Evolutionary conservation across 2,329 filamentous ascomycete genomes (phyloP).

Genomic region (Diaporthe amygdali): DNA sequence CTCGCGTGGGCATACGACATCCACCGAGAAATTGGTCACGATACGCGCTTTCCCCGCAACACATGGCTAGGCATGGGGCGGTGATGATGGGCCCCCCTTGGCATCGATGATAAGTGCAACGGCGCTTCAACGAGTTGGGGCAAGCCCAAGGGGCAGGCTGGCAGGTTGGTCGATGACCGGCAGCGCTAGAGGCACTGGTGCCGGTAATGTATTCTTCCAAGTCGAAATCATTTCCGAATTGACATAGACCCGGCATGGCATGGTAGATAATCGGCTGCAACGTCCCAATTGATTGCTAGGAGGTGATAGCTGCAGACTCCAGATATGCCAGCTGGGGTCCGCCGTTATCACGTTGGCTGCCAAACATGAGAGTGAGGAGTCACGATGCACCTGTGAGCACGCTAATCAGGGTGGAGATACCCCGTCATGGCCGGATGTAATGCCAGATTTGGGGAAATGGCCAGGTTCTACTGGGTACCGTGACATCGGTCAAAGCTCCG

Average conservation of each 20-base stretch:
- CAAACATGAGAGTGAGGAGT: neutral
- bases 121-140: neutral
- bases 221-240: neutral
- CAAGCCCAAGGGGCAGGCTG: neutral
- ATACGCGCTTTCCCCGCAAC: constrained; percentile 20
- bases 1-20: neutral
- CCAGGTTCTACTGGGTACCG: neutral
- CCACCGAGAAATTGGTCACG: neutral
- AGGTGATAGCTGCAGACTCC: neutral
- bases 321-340: neutral
- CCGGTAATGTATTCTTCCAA: neutral
- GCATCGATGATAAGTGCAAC: neutral
- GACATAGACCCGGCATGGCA: neutral
- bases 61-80: constrained; percentile 1
- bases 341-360: neutral
- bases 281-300: neutral
- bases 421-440: neutral
- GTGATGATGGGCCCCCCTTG: constrained; percentile 3
- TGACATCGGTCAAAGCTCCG: constrained; percentile 6
- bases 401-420: constrained; percentile 4
- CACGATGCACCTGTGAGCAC: neutral
- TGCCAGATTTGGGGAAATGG: neutral
- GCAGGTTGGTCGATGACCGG: neutral
- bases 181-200: constrained; percentile 1
- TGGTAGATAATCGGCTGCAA: neutral